Percentiles rank a stretch among this genome's conserved stretches.
These are phyloP conservation scores for Aureobasidium zeae DNA, from an alignment of 2,329 filamentous ascomycete genomes.

Conservation along the genomic window DNA sequence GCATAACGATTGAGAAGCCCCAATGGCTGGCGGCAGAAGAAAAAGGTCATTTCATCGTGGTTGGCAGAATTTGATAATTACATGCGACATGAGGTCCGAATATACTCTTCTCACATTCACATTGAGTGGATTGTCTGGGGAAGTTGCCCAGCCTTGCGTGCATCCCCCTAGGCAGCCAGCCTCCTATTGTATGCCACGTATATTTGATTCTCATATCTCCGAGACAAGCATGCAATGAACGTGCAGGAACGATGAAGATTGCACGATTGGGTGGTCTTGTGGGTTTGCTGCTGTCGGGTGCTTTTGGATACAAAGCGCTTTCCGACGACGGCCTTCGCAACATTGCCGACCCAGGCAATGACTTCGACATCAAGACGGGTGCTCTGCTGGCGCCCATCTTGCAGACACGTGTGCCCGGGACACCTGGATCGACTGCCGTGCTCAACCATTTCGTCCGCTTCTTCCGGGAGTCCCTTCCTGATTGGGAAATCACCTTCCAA, in stretches of 20 bases:
- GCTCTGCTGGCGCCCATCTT: constrained; percentile 77
- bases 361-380: constrained; percentile 67
- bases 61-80: neutral
- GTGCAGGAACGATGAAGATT: constrained; percentile 21
- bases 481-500: constrained; percentile 74
- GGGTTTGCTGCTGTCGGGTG: constrained; percentile 25
- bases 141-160: neutral
- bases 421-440: constrained; percentile 60
- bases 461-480: constrained; percentile 63
- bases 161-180: neutral
- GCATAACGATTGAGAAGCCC: neutral
- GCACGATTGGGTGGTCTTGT: constrained; percentile 23
- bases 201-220: neutral
- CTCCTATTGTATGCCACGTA: neutral
- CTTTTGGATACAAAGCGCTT: constrained; percentile 49
- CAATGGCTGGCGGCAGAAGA: constrained; percentile 5
- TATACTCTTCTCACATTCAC: neutral
- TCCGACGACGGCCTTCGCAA: constrained; percentile 64
- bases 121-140: neutral
- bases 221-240: constrained; percentile 17
- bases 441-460: constrained; percentile 78
- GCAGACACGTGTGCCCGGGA: constrained; percentile 79
- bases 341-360: constrained; percentile 58
- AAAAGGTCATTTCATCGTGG: constrained; percentile 5
- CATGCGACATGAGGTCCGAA: neutral